Evolutionary conservation across 2,329 filamentous ascomycete genomes (phyloP).

Genomic region (Byssothecium circinans): DNA sequence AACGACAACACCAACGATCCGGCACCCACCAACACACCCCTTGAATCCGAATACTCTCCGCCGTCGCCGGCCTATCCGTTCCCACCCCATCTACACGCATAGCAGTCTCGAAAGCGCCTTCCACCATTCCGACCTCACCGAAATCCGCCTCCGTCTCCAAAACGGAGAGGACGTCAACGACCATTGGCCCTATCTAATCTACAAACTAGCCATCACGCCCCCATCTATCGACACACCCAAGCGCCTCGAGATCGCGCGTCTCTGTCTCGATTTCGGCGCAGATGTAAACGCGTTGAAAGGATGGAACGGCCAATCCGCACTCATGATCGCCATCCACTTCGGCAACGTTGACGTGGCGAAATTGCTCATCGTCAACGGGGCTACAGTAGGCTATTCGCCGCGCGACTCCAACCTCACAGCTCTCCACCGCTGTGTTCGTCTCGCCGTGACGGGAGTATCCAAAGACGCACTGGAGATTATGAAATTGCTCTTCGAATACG

Average conservation of each 20-base stretch:
- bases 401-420: conserved; percentile 16
- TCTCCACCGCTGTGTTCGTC: conserved; percentile 18
- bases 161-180: conserved; percentile 20
- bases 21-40: conserved; percentile 5
- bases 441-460: conserved; percentile 13
- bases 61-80: conserved; percentile 14
- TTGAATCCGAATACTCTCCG: neutral
- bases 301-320: conserved; percentile 22
- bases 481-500: conserved; percentile 13
- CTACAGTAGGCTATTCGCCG: conserved; percentile 13
- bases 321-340: conserved; percentile 24
- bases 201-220: conserved; percentile 17
- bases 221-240: conserved; percentile 1
- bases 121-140: conserved; percentile 12
- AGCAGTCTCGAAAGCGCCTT: conserved; percentile 15
- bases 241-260: conserved; percentile 16
- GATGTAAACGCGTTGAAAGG: conserved; percentile 20
- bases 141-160: conserved; percentile 16
- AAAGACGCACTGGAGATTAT: conserved; percentile 18
- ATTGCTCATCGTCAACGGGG: conserved; percentile 20
- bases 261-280: conserved; percentile 20
- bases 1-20: conserved; percentile 1
- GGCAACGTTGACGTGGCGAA: conserved; percentile 20
- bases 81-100: conserved; percentile 18
- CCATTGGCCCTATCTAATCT: conserved; percentile 22